Base-by-base conservation (phyloP, 345 rosid species). In the Lepidium africanum region DNA sequence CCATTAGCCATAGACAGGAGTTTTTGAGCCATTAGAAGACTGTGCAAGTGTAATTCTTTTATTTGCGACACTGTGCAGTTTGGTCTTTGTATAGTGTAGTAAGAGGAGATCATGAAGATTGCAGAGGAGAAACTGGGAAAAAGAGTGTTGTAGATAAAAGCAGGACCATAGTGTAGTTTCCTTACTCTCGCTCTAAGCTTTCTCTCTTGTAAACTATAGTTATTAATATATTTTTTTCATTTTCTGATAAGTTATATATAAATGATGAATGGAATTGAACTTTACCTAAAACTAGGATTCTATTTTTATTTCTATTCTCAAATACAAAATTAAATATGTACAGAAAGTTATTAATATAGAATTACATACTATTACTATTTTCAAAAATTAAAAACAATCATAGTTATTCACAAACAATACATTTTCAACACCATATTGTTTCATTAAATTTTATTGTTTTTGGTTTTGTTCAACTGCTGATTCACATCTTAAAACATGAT, bases 111-210 rank as follows among this genome's bases (percentile, higher is more conserved):
- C 67, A 59, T 59, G 56, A 43, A 21, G 51, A 46, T 10, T 5
- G 50, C 13, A 51, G 12, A 51, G 19, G 40, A 65, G 41, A 40
- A 52, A 39, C 48, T 27, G 51, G 39, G n/a, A 13, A 35, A 30
- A 25, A 37, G 0, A 13, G 59, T 36, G 33, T 7, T 36, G 57
- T 37, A 63, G 35, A 63, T 48, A 64, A 21, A 25, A 48, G 33
- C 11, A 25, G 14, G 65, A 81, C 53, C 76, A 82, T 10, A 27
- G 32, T 48, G 76, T 60, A 85, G 56, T 70, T 69, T 81, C 65
- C 74, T 76, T 10, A 70, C 57, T 12, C 85, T 81, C 80, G 72
- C 83, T 65, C 83, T 78, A 58, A 61, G 62, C 15, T 75, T 72
- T 72, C 81, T 85, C 60, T 76, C 83, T 83, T 81, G 49, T 59